phyloP scores from a whole-genome alignment of 768 basidiomycete genomes.

The Rickenella mellea region DNA sequence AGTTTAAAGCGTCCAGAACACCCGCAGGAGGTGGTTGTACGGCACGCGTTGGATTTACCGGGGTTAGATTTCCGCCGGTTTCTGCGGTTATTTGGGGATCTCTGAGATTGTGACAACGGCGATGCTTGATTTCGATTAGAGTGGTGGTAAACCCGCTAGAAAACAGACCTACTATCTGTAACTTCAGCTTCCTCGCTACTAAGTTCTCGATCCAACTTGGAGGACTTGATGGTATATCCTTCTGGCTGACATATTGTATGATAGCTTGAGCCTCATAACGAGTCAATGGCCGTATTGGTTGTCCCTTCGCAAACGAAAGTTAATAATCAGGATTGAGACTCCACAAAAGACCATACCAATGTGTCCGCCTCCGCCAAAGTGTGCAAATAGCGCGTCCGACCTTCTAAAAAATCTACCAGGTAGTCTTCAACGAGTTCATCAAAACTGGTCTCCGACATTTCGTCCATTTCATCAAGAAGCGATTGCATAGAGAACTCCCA shows the following conservation, averaged over 20 bases:
- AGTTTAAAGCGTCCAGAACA: conserved; percentile 42
- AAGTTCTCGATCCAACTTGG: conserved; percentile 21
- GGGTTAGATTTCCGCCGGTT: conserved; percentile 20
- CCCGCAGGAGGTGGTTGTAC: conserved; percentile 16
- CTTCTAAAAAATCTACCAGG: background rate
- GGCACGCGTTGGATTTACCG: conserved; percentile 20
- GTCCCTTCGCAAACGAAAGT: conserved; percentile 15
- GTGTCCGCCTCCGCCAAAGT: background rate
- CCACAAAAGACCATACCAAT: background rate
- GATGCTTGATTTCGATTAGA: background rate
- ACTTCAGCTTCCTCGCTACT: conserved; percentile 33
- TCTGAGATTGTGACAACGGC: conserved; percentile 15
- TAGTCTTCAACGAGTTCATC: background rate
- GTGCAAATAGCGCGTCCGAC: background rate
- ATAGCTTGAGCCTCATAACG: conserved; percentile 30
- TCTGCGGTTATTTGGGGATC: conserved; percentile 7
- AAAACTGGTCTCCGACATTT: too few relatives aligned
- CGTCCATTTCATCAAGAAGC: too few relatives aligned
- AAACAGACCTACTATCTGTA: conserved; percentile 29
- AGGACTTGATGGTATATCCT: conserved; percentile 11
- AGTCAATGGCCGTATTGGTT: conserved; percentile 30
- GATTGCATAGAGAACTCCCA: too few relatives aligned
- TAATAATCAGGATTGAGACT: background rate
- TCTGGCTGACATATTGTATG: conserved; percentile 15
- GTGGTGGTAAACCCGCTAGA: conserved; percentile 12